phyloP scores from a whole-genome alignment of 441 rosid species.

The Raphanus hybrid region DNA sequence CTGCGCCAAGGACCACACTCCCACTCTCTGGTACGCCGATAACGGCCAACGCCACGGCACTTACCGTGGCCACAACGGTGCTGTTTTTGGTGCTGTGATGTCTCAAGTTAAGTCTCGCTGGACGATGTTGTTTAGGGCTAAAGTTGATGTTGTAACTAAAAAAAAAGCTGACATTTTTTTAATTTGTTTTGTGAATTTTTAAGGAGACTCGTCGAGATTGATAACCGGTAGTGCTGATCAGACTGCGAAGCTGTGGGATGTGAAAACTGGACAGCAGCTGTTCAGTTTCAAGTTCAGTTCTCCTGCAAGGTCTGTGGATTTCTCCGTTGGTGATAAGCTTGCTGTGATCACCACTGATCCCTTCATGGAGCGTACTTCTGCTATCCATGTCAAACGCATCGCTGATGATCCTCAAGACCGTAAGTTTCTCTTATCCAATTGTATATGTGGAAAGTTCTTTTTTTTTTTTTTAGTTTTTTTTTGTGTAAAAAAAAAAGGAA shows the following conservation, averaged over 20 bases:
- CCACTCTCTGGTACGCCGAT: constrained; percentile 94
- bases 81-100: constrained; percentile 92
- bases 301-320: too few relatives aligned
- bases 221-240: too few relatives aligned
- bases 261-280: too few relatives aligned
- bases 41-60: constrained; percentile 93
- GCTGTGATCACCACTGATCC: too few relatives aligned
- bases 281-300: too few relatives aligned
- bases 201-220: too few relatives aligned
- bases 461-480: background rate
- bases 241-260: too few relatives aligned
- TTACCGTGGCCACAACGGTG: constrained; percentile 82
- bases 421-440: constrained; percentile 47
- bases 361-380: constrained; percentile 69
- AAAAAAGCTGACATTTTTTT: background rate
- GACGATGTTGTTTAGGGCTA: background rate
- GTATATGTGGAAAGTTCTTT: too few relatives aligned
- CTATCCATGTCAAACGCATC: constrained; percentile 86
- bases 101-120: constrained; percentile 57
- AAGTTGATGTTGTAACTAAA: background rate
- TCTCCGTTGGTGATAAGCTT: too few relatives aligned
- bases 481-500: background rate
- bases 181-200: too few relatives aligned
- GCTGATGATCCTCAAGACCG: constrained; percentile 69
- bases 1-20: constrained; percentile 91